These are phyloP conservation scores for Pontederia crassipes DNA, from an alignment of 176 grass and related monocot genomes.

Conservation along the genomic window DNA sequence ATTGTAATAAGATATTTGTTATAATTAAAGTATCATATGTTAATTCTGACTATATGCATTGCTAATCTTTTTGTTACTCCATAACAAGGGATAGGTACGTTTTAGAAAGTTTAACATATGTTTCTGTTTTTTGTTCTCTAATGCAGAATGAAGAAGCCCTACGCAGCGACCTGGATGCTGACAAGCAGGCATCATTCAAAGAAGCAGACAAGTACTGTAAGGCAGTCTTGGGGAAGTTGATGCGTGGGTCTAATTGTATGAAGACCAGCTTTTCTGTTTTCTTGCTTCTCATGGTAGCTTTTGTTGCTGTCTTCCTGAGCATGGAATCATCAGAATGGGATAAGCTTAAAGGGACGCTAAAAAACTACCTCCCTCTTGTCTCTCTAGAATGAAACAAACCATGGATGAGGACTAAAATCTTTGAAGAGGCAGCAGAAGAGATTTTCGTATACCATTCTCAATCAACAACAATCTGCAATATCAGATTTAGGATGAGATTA, in stretches of 20 bases:
- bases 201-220: slow-evolving; percentile 88
- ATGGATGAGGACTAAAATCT: too few relatives aligned
- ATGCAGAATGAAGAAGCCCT: slow-evolving; percentile 67
- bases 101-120: neutral
- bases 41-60: too few relatives aligned
- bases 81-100: neutral
- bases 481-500: too few relatives aligned
- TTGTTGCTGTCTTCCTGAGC: slow-evolving; percentile 36
- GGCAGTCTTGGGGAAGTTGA: slow-evolving; percentile 58
- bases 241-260: slow-evolving; percentile 34
- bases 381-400: too few relatives aligned
- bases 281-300: slow-evolving; percentile 16
- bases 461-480: too few relatives aligned
- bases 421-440: too few relatives aligned
- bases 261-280: slow-evolving; percentile 50
- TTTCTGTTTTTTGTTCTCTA: slow-evolving; percentile 3
- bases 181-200: slow-evolving; percentile 48
- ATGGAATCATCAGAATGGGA: slow-evolving; percentile 40
- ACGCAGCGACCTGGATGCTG: slow-evolving; percentile 26
- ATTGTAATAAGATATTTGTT: too few relatives aligned
- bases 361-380: too few relatives aligned
- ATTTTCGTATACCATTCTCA: too few relatives aligned
- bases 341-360: slow-evolving; percentile 37
- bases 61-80: too few relatives aligned
- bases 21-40: too few relatives aligned